A percentile compares a stretch with the other conserved stretches of the same genome.
phyloP scores from a whole-genome alignment of 805 yeast genomes.

The Scheffersomyces ergatensis region DNA sequence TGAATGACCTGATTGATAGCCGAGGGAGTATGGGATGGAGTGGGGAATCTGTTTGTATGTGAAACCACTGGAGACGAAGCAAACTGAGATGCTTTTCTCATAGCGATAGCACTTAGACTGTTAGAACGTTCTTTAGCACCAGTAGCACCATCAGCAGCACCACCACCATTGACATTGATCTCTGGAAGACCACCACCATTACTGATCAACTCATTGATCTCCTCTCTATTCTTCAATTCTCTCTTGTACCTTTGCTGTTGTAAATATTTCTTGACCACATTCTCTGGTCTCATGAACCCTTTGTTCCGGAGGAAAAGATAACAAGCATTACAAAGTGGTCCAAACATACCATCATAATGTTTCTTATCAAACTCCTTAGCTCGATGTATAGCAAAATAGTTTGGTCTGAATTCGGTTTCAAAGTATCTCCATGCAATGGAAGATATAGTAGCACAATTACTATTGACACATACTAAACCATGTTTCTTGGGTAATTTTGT shows the following conservation, averaged over 20 bases:
- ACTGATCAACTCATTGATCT: constrained; percentile 1
- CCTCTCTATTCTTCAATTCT: constrained; percentile 29
- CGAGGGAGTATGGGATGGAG: constrained; percentile 40
- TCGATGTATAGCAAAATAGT: constrained; percentile 34
- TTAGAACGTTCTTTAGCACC: constrained; percentile 8
- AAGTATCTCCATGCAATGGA: constrained; percentile 45
- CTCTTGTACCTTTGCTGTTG: constrained; percentile 43
- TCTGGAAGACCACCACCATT: background rate
- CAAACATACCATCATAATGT: constrained; percentile 45
- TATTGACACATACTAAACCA: constrained; percentile 39
- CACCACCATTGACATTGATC: too few species aligned
- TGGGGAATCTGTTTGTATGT: constrained; percentile 27
- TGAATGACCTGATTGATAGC: constrained; percentile 37
- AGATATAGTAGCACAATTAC: constrained; percentile 35
- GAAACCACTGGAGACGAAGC: constrained; percentile 27
- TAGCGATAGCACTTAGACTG: constrained; percentile 13
- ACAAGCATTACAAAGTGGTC: constrained; percentile 47
- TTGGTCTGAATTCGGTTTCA: constrained; percentile 38
- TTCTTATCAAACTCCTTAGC: constrained; percentile 38
- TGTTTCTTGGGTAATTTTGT: constrained; percentile 37
- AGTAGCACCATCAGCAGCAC: background rate
- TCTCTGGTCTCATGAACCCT: constrained; percentile 46
- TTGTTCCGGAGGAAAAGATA: constrained; percentile 40
- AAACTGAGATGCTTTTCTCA: constrained; percentile 11
- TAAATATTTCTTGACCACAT: constrained; percentile 42